Evolutionary conservation across 164 flowering plant species (phyloP).

Genomic region (Vitis cinerea): DNA sequence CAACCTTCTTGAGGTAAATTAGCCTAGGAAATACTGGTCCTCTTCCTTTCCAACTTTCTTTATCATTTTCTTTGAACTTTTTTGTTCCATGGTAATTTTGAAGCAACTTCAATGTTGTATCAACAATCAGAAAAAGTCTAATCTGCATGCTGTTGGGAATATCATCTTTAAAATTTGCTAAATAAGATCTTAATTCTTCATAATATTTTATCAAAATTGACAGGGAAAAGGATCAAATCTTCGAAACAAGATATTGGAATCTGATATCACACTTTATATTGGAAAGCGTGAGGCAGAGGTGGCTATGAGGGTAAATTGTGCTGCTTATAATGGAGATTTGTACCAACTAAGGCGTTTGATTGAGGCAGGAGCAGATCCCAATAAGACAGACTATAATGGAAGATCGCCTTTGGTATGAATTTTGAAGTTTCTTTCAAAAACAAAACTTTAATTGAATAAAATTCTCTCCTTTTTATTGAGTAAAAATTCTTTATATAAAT

Average conservation of each 20-base stretch:
- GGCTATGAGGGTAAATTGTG: constrained; percentile 51
- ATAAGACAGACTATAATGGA: constrained; percentile 60
- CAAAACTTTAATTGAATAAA: too few species aligned
- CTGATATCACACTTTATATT: constrained; percentile 44
- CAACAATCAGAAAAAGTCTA: not conserved
- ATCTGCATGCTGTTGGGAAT: too few species aligned
- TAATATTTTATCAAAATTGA: not conserved
- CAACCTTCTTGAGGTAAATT: constrained; percentile 66
- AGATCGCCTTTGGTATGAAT: constrained; percentile 51
- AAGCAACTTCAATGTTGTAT: not conserved
- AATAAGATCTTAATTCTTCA: too few species aligned
- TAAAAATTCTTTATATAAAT: too few species aligned
- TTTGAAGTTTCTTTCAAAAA: not conserved
- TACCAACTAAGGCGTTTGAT: constrained; percentile 44
- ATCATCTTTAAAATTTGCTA: too few species aligned
- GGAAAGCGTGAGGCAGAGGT: constrained; percentile 57
- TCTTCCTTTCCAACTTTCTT: too few species aligned
- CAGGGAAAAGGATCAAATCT: constrained; percentile 50
- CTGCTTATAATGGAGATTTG: constrained; percentile 58
- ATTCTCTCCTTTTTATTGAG: too few species aligned
- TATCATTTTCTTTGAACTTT: not conserved
- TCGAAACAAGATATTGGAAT: constrained; percentile 42
- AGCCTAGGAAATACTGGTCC: not conserved
- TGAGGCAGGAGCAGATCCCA: constrained; percentile 58
- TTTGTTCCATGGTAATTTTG: not conserved